Evolutionary conservation across 2,329 filamentous ascomycete species (phyloP).

Genomic region (Rutstroemia sp.): DNA sequence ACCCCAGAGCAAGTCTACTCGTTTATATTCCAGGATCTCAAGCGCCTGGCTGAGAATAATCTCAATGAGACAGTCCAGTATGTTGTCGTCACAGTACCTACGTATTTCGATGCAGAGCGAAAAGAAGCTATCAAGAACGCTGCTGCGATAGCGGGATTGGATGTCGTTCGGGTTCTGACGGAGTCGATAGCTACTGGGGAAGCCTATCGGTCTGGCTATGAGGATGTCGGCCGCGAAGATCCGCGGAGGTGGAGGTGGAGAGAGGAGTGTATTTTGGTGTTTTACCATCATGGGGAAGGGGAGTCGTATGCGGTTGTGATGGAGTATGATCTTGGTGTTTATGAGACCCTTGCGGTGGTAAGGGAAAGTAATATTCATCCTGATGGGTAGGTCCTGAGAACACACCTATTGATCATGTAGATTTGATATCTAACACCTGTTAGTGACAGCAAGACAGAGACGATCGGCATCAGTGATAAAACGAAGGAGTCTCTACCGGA

Average conservation of each 20-base stretch:
- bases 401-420: not conserved
- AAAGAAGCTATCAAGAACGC: slow-evolving; percentile 67
- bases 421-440: not conserved
- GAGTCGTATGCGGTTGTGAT: slow-evolving; percentile 10
- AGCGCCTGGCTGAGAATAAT: slow-evolving; percentile 5
- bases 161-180: slow-evolving; percentile 69
- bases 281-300: slow-evolving; percentile 8
- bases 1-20: slow-evolving; percentile 8
- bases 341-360: slow-evolving; percentile 6
- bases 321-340: slow-evolving; percentile 6
- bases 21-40: slow-evolving; percentile 10
- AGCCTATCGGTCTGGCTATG: slow-evolving; percentile 47
- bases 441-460: not conserved
- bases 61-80: not conserved
- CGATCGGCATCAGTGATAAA: not conserved
- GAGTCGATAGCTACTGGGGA: slow-evolving; percentile 66
- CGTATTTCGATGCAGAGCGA: slow-evolving; percentile 72
- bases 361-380: not conserved
- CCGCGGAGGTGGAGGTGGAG: too few species aligned
- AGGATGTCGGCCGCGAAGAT: slow-evolving; percentile 28
- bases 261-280: not conserved
- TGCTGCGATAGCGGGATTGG: slow-evolving; percentile 61
- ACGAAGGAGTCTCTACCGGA: not conserved
- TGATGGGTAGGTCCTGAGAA: slow-evolving; percentile 6
- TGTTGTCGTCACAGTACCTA: slow-evolving; percentile 59